Base-by-base conservation (phyloP, 352 stramenopile genomes). In the Aphanomyces astaci region DNA sequence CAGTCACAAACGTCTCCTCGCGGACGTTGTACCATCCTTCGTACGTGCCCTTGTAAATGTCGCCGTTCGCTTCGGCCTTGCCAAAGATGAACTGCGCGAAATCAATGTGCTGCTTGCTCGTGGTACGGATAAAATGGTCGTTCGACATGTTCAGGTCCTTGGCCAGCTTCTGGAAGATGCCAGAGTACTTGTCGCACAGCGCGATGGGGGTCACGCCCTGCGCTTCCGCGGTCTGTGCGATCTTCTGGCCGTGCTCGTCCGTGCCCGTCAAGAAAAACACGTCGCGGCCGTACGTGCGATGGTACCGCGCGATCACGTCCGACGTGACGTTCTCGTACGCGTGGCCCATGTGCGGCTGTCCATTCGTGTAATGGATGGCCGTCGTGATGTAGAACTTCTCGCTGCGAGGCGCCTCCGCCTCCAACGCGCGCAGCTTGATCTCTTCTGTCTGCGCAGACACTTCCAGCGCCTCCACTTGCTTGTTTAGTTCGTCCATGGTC, bases 191-290 rank as follows among this genome's bases (percentile, higher is more conserved):
- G 78, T 99, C 84, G 73, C 96, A 98, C 66, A 99, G 92, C 59
- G 98, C 82, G 68, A 98, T 95, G 1, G 97, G 96, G 53, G 84
- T 82, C 60, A 97, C 82, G 52, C 92, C 92, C 15, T 91, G 75
- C 30, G 87, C 86, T 54, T 97, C 96, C 0, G 96, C 97, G 24
- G 95, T 98, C 72, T 98, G 96, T 64, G 97, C 96, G 73, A 99
- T 98, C 84, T 99, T 99, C 81, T 99, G 96, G 15, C 97, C 97
- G 74, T 99, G 97, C 78, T 99, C 97, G 80, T 99, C 97, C 11
- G 97, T 96, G 33, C 85, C 85, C 48, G 87, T 95, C 46, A 95
- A 74, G 74, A 95, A 95, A 68, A 82, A 90, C 45, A 92, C 83
- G 48, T 94, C 80, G 36, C 86, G 79, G 9, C 89, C 91, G 66